These are phyloP conservation scores for Colletotrichum kahawae DNA, from an alignment of 2,329 filamentous ascomycete species.

Conservation along the genomic window DNA sequence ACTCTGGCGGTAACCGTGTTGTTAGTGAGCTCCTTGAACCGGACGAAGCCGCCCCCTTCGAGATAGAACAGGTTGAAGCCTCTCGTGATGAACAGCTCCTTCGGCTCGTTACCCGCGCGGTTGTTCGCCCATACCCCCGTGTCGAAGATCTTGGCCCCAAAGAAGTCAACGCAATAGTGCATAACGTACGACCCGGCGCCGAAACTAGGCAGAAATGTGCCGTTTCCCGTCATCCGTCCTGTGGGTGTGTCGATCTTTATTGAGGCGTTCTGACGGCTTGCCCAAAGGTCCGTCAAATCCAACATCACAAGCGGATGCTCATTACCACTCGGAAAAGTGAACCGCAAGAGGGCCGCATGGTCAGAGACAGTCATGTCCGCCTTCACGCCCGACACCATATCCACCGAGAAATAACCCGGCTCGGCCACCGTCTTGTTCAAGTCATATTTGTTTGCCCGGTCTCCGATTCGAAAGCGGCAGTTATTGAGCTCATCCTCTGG, in stretches of 20 bases:
- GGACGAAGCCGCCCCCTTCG: constrained; percentile 58
- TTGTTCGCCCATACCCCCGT: constrained; percentile 45
- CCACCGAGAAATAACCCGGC: constrained; percentile 65
- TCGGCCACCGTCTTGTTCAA: constrained; percentile 48
- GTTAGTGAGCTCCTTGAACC: constrained; percentile 51
- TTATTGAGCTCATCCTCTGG: constrained; percentile 55
- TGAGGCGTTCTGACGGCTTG: constrained; percentile 41
- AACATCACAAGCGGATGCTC: constrained; percentile 58
- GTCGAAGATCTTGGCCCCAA: constrained; percentile 41
- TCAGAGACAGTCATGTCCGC: constrained; percentile 67
- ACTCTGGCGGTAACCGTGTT: constrained; percentile 62
- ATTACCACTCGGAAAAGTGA: constrained; percentile 53
- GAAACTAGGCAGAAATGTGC: constrained; percentile 65
- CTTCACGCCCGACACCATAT: constrained; percentile 55
- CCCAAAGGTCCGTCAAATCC: constrained; percentile 65
- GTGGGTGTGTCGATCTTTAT: constrained; percentile 53
- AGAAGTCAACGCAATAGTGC: constrained; percentile 67
- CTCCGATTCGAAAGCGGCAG: constrained; percentile 57
- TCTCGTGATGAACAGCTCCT: constrained; percentile 40
- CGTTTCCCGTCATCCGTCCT: constrained; percentile 61
- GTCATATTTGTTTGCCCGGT: constrained; percentile 43
- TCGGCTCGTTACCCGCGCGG: constrained; percentile 41
- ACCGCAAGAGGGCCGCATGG: constrained; percentile 65
- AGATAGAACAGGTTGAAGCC: constrained; percentile 48
- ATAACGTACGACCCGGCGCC: constrained; percentile 62